Conservation (phyloP, 176 grass and related monocot genomes). For the Ensete glaucum region DNA sequence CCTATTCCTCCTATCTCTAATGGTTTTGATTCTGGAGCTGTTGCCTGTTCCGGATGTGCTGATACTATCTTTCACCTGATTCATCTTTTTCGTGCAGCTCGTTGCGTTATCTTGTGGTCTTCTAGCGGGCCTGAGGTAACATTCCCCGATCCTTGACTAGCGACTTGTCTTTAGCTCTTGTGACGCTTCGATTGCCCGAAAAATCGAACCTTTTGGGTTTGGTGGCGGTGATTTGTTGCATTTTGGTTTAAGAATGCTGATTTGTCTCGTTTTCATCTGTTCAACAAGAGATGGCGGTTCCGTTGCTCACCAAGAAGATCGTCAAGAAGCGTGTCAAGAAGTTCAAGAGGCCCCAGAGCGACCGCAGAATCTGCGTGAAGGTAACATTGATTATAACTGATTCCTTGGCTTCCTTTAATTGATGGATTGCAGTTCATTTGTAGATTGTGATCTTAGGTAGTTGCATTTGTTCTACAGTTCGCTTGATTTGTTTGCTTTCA, state of each 20-base stretch:
- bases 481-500: too few relatives aligned
- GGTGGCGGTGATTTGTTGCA: background rate
- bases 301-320: conserved; percentile 2
- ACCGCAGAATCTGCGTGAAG: conserved; percentile 4
- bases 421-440: background rate
- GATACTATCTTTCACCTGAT: background rate
- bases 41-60: background rate
- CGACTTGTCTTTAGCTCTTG: background rate
- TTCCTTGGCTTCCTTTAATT: background rate
- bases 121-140: background rate
- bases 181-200: background rate
- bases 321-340: conserved; percentile 3
- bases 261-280: background rate
- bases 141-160: background rate
- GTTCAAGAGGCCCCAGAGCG: conserved; percentile 6
- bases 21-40: background rate
- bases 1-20: background rate
- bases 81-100: background rate
- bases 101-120: background rate
- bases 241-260: background rate
- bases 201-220: background rate
- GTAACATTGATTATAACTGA: background rate
- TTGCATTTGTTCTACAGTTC: too few relatives aligned
- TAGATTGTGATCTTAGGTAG: too few relatives aligned
- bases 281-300: background rate